Evolutionary conservation across 2,329 filamentous ascomycete genomes (phyloP), one percentile per base, ranked within the genome.

Genomic region (Fusarium algeriense): DNA sequence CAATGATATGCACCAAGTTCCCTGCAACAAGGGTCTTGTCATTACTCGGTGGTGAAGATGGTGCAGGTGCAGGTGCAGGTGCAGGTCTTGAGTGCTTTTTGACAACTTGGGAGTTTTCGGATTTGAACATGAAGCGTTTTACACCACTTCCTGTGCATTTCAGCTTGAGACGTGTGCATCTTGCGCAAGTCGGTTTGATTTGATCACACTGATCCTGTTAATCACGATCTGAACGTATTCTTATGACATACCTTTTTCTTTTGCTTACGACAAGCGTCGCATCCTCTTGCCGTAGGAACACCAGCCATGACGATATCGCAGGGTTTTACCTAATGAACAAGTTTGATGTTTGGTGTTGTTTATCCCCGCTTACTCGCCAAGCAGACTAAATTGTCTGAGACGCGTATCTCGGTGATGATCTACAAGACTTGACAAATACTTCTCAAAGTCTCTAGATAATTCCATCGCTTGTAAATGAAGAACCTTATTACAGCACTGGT

Each of bases 191-290:
- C 6, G 64, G 66, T 30, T 68, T 55, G 6, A 20, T 11, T 34
- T 73, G 55, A 32, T 73, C 70, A n/a, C 70, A 73, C 69, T 73
- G 10, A 15, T 15, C 5, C 32, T 3, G n/a, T 34, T 20, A 23
- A 46, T 30, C 14, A n/a, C n/a, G 23, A 23, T 23, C 23, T 23
- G 5, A 23, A 26, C 8, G 5, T 12, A 32, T 2, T 1, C 17
- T 2, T 6, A 9, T 13, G 12, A 13, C 14, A 5, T 40, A 64
- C 65, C 52, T 58, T 68, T 17, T 68, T 68, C n/a, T 68, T 68
- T 4, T 64, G 64, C 6, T 40, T 68, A 1, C 65, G 64, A 26
- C 65, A 68, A 0, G 46, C 45, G 32, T 64, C 52, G 20, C 65
- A 68, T 1, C 65, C 65, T 26, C 19, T 28, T 3, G 50, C 58